A percentile compares a stretch with the other conserved stretches of the same genome.
phyloP scores from a whole-genome alignment of 2,329 filamentous ascomycete species.

The Cladosporium oxysporum region DNA sequence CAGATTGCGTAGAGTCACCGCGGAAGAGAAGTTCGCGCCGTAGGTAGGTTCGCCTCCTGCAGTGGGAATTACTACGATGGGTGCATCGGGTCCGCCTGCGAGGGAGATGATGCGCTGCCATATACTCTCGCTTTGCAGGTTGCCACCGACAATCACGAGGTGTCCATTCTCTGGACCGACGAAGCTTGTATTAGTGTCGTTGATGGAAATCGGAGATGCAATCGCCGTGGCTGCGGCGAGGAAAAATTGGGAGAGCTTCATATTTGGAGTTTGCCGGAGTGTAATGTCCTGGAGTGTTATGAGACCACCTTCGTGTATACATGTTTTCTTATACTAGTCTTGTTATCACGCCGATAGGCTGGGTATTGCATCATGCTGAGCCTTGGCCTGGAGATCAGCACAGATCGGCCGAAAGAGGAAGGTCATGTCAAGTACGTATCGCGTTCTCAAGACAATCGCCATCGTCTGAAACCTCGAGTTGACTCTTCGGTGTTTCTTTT shows the following conservation, averaged over 20 bases:
- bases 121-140: constrained; percentile 24
- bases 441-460: no score
- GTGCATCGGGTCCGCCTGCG: constrained; percentile 24
- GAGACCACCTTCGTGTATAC: no score
- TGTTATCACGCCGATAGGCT: not conserved
- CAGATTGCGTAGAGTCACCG: constrained; percentile 22
- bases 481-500: no score
- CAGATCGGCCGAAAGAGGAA: not conserved
- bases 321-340: not conserved
- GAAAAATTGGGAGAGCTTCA: not conserved
- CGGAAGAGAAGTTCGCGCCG: constrained; percentile 25
- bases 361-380: constrained; percentile 8
- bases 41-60: constrained; percentile 27
- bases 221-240: not conserved
- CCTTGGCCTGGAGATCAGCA: not conserved
- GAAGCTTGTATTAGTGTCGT: not conserved
- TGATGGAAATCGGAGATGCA: not conserved
- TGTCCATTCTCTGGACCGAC: constrained; percentile 26
- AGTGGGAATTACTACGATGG: constrained; percentile 28
- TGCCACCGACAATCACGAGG: constrained; percentile 28
- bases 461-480: no score
- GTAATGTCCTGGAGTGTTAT: rapidly evolving
- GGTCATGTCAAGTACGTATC: no score
- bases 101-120: constrained; percentile 28
- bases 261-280: not conserved